Conservation (phyloP, 2,329 filamentous ascomycete genomes). For the Blastomyces silverae region DNA sequence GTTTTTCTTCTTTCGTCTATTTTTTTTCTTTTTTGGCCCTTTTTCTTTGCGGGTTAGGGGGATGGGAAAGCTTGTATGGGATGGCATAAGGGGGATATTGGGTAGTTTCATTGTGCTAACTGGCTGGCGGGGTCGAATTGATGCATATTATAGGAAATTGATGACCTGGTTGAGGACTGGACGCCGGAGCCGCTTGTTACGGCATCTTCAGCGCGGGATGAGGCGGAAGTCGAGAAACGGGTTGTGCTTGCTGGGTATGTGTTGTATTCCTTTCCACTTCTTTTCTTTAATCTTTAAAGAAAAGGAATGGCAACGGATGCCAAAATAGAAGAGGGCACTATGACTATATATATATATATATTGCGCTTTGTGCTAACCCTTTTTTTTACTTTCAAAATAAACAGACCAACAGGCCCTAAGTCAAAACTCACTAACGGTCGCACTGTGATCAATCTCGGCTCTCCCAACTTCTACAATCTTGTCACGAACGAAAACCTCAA, state of each 20-base stretch:
- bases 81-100: background rate
- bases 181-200: conserved; percentile 84
- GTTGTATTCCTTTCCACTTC: background rate
- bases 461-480: conserved; percentile 97
- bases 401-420: conserved; percentile 79
- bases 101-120: background rate
- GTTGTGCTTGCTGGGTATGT: conserved; percentile 80
- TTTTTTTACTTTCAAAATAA: conserved; percentile 10
- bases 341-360: background rate
- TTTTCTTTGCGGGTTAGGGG: background rate
- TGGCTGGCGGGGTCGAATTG: conserved; percentile 4
- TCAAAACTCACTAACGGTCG: conserved; percentile 81
- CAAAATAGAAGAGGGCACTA: background rate
- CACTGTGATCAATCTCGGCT: conserved; percentile 87
- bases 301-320: background rate
- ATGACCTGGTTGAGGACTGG: conserved; percentile 96
- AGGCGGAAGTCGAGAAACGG: conserved; percentile 72
- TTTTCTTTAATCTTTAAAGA: background rate
- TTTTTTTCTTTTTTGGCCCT: background rate
- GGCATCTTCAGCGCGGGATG: conserved; percentile 65
- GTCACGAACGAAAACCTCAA: conserved; percentile 87
- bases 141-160: conserved; percentile 64
- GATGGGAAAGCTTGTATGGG: background rate
- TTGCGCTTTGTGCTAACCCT: background rate
- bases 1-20: background rate